Percentiles rank a stretch among this genome's conserved stretches.
Conservation (phyloP, 495 filamentous ascomycete genomes). For the Xylaria castorea region DNA sequence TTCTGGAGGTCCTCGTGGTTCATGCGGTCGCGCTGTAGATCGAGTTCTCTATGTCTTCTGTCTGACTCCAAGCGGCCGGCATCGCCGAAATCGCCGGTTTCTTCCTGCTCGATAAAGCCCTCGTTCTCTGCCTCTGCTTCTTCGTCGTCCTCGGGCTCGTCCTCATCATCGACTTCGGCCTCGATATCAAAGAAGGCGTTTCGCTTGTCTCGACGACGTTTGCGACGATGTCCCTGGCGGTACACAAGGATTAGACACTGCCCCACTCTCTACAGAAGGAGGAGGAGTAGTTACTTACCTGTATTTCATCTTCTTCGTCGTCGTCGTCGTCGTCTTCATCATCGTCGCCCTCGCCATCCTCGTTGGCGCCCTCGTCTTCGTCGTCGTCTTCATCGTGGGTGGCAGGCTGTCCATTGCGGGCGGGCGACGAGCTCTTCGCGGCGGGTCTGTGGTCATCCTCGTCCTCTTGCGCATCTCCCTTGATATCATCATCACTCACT, state of each 20-base stretch:
- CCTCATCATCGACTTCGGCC: constrained; percentile 95
- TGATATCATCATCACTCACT: constrained; percentile 71
- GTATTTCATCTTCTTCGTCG: constrained; percentile 66
- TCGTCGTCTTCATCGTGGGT: constrained; percentile 42
- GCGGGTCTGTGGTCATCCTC: constrained; percentile 34
- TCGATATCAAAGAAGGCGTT: constrained; percentile 93
- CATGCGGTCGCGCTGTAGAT: constrained; percentile 85
- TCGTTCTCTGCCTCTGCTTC: constrained; percentile 85
- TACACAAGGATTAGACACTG: neutral
- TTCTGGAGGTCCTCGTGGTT: constrained; percentile 91
- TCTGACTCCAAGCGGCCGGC: constrained; percentile 85
- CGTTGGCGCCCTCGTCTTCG: constrained; percentile 32
- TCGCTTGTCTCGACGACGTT: constrained; percentile 74
- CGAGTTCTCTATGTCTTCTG: constrained; percentile 90
- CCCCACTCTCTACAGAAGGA: neutral
- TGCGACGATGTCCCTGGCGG: constrained; percentile 72
- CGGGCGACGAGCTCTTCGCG: constrained; percentile 32
- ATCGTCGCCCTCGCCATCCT: constrained; percentile 53
- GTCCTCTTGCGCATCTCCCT: constrained; percentile 50
- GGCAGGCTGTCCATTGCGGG: constrained; percentile 24
- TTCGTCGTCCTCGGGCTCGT: constrained; percentile 85
- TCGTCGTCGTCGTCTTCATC: constrained; percentile 65
- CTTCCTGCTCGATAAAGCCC: constrained; percentile 86
- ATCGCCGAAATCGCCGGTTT: constrained; percentile 87
- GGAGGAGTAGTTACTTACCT: constrained; percentile 48